Conservation (phyloP, 2,329 filamentous ascomycete species). For the Clarireedia sp. region DNA sequence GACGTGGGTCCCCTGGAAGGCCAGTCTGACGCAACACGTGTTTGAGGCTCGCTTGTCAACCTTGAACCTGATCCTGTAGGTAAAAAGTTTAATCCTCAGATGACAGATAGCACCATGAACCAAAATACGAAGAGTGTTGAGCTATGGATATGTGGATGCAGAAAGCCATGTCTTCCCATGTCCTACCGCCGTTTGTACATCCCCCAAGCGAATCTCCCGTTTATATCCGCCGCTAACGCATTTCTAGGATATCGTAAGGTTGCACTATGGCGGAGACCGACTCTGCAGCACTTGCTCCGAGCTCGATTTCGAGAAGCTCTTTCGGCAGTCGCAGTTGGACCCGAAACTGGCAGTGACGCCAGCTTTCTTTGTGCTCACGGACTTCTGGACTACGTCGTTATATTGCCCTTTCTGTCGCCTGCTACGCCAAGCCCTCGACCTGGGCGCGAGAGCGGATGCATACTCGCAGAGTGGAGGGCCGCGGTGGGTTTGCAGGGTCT, state of each 20-base stretch:
- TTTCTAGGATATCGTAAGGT: background rate
- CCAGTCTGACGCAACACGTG: no score
- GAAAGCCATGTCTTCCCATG: no score
- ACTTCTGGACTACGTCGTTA: background rate
- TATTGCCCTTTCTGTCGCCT: constrained; percentile 2
- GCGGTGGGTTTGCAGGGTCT: background rate
- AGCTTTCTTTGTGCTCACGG: background rate
- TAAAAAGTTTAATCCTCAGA: no score
- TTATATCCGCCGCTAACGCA: no score
- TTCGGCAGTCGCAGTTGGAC: background rate
- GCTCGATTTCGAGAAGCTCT: background rate
- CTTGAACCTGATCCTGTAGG: no score
- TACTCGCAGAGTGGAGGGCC: background rate
- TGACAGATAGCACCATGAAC: no score
- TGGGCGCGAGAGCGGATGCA: background rate
- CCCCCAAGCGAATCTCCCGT: no score
- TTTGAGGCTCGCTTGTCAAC: no score
- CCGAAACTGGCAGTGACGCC: background rate
- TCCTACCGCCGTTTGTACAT: no score
- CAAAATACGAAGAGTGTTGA: no score
- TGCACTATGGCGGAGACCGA: background rate
- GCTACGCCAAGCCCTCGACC: background rate
- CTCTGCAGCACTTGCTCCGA: background rate
- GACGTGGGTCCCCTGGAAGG: no score
- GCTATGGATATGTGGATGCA: no score